A percentile compares a stretch with the other conserved stretches of the same genome.
Evolutionary conservation across 139 green algal genomes (phyloP).

Genomic region (Astrephomene gubernaculifera): DNA sequence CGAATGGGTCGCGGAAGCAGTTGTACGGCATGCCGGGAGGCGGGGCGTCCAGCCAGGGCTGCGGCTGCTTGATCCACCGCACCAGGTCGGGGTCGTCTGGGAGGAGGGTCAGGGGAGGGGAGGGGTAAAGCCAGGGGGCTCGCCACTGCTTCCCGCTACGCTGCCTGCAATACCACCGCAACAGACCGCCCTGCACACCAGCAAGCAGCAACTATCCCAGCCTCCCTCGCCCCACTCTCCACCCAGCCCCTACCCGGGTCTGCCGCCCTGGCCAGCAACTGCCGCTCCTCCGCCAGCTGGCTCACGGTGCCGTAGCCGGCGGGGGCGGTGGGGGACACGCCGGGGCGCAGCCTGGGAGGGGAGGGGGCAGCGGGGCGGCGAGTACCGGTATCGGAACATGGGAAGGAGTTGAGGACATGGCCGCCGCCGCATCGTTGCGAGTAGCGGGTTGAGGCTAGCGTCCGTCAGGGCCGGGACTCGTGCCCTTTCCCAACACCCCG

Average conservation of each 20-base stretch:
- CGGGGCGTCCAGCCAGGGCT: constrained; percentile 66
- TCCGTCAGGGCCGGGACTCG: neutral
- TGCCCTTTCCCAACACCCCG: neutral
- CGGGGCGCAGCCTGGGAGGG: constrained; percentile 25
- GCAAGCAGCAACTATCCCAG: too few species aligned
- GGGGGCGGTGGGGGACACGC: constrained; percentile 19
- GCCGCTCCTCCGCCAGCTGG: constrained; percentile 80
- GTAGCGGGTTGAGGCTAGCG: constrained; percentile 31
- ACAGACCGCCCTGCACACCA: too few species aligned
- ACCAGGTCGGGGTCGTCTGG: constrained; percentile 63
- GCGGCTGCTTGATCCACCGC: constrained; percentile 28
- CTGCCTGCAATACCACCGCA: too few species aligned
- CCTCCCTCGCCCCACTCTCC: neutral
- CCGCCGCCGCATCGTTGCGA: too few species aligned
- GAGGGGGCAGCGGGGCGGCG: too few species aligned
- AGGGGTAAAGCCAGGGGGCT: neutral
- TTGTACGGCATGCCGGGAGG: constrained; percentile 61
- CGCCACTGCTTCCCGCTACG: neutral
- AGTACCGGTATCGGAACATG: too few species aligned
- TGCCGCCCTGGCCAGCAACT: constrained; percentile 63
- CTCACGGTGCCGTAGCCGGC: constrained; percentile 46
- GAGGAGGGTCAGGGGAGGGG: too few species aligned
- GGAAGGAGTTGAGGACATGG: too few species aligned
- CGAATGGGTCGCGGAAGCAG: constrained; percentile 87
- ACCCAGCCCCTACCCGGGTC: constrained; percentile 48